Evolutionary conservation across 345 rosid genomes (phyloP), one percentile per base, ranked within the genome.

Genomic region (Camelina neglecta): DNA sequence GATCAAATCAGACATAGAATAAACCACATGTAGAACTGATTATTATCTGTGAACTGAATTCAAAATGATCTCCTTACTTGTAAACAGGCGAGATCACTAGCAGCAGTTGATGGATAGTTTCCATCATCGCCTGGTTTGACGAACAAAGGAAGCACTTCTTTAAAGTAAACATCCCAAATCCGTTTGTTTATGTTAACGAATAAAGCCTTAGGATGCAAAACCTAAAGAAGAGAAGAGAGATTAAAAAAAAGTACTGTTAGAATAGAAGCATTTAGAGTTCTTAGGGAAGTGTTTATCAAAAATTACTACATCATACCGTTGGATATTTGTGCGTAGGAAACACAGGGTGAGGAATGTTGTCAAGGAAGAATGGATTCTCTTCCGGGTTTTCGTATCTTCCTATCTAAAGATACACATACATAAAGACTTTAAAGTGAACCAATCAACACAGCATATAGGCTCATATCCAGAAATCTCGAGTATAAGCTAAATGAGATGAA

Each of bases 331-430:
- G 56, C 5, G 76, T 33, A 13, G 89, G 86, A 31, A 85, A 75
- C 11, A 79, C 8, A 1, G 87, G 71, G 6, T 54, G 66, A 35
- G 96, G 97, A 50, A 87, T 75, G 44, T 50, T 57, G 1, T 86
- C 87, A 3, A 90, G 90, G 74, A 91, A 94, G 85, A 91, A 94
- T 21, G 97, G 90, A 75, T 80, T 83, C 78, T 94, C 98, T 83
- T 90, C 93, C 4, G 97, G 95, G 55, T 85, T 87, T 42, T 63
- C 87, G 60, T 88, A 94, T 76, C 97, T 87, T 58, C 96, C 97
- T 7, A 81, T 86, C 97, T 94, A 81, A 81, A 18, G 4, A 23
- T 5, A 48, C 42, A 48, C 49, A 50, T 35, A 44, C 21, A 67
- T 44, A 35, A 1, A 65, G 54, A 26, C 31, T 31, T 51, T 53